These are phyloP conservation scores for Phlegmacium glaucopus DNA, from an alignment of 768 basidiomycete genomes.

Conservation along the genomic window DNA sequence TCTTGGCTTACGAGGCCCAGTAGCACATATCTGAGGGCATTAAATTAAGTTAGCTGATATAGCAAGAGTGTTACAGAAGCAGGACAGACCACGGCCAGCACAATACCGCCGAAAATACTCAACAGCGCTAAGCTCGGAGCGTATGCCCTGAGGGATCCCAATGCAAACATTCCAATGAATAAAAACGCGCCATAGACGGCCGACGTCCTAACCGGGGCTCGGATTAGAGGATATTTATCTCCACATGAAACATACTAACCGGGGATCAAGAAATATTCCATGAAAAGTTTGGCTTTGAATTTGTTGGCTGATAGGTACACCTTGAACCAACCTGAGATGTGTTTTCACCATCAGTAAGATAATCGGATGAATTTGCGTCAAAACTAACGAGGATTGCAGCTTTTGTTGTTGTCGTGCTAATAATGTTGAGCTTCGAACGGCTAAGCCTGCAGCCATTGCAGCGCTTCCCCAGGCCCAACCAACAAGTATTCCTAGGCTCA, in stretches of 20 bases:
- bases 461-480: slow-evolving; percentile 47
- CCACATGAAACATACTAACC: slow-evolving; percentile 17
- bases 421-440: slow-evolving; percentile 32
- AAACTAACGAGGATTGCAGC: slow-evolving; percentile 34
- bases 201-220: slow-evolving; percentile 25
- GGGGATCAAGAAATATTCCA: slow-evolving; percentile 40
- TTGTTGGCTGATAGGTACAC: slow-evolving; percentile 24
- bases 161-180: slow-evolving; percentile 38
- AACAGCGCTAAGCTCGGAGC: slow-evolving; percentile 37
- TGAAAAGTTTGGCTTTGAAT: slow-evolving; percentile 32
- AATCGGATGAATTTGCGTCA: not conserved
- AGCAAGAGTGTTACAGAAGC: not conserved
- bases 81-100: slow-evolving; percentile 35
- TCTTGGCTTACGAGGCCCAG: slow-evolving; percentile 29
- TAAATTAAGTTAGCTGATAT: not conserved
- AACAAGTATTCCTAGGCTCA: slow-evolving; percentile 33
- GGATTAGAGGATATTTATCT: not conserved
- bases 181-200: slow-evolving; percentile 43
- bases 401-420: slow-evolving; percentile 30
- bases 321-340: slow-evolving; percentile 21
- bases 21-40: slow-evolving; percentile 29
- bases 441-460: slow-evolving; percentile 38
- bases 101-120: slow-evolving; percentile 42
- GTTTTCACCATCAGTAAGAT: not conserved
- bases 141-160: slow-evolving; percentile 35